A percentile compares a stretch with the other conserved stretches of the same genome.
These are phyloP conservation scores for Russula olivacea DNA, from an alignment of 768 basidiomycete genomes.

Conservation along the genomic window DNA sequence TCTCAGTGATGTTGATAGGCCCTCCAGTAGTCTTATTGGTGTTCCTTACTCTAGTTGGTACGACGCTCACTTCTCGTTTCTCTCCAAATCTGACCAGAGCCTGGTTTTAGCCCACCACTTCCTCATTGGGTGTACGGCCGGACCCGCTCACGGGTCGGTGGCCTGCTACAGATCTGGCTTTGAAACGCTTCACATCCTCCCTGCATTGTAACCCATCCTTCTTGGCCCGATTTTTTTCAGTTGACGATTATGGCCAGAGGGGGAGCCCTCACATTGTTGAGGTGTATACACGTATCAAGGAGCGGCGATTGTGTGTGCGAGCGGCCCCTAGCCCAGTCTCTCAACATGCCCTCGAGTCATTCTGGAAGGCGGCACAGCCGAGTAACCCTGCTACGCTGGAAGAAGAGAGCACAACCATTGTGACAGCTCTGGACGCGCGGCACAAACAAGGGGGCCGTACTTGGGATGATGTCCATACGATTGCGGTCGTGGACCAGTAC, in stretches of 20 bases:
- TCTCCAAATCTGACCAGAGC: background rate
- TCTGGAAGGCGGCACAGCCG: constrained; percentile 42
- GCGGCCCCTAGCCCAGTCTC: constrained; percentile 51
- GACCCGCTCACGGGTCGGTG: constrained; percentile 69
- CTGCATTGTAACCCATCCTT: constrained; percentile 67
- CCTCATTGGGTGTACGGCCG: constrained; percentile 71
- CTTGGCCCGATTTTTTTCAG: constrained; percentile 68
- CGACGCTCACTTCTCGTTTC: constrained; percentile 26
- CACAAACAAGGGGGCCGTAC: constrained; percentile 54
- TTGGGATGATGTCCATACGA: constrained; percentile 82
- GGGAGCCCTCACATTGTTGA: constrained; percentile 59
- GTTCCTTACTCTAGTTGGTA: constrained; percentile 60
- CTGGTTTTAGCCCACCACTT: constrained; percentile 66
- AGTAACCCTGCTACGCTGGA: constrained; percentile 35
- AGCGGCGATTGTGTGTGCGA: constrained; percentile 43
- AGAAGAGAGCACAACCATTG: constrained; percentile 48
- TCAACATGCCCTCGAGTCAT: constrained; percentile 51
- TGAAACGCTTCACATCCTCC: constrained; percentile 64
- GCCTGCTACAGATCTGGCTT: constrained; percentile 68
- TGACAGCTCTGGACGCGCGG: constrained; percentile 34
- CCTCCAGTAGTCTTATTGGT: constrained; percentile 64
- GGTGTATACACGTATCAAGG: constrained; percentile 46
- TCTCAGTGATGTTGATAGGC: constrained; percentile 63
- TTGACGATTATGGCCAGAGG: constrained; percentile 65
- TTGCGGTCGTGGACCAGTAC: constrained; percentile 66